phyloP scores from a whole-genome alignment of 2,329 filamentous ascomycete genomes.

The Clonostachys rosea region DNA sequence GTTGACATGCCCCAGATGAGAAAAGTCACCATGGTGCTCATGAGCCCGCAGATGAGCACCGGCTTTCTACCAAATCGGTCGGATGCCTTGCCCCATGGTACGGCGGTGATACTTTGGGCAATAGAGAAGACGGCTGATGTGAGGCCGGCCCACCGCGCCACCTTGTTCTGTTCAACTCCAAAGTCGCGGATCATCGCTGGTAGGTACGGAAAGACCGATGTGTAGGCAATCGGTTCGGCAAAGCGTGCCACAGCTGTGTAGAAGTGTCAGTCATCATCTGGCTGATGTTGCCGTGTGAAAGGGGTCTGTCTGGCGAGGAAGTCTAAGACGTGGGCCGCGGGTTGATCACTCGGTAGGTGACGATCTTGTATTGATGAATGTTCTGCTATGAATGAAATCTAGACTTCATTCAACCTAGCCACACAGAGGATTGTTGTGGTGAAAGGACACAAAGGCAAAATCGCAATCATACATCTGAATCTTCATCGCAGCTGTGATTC shows the following conservation, averaged over 20 bases:
- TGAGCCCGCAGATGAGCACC: constrained; percentile 67
- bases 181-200: constrained; percentile 84
- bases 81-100: constrained; percentile 72
- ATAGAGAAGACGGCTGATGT: constrained; percentile 70
- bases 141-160: constrained; percentile 78
- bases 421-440: background rate
- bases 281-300: constrained; percentile 2
- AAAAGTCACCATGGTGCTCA: constrained; percentile 77
- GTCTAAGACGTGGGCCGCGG: background rate
- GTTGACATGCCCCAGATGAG: constrained; percentile 81
- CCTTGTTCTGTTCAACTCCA: constrained; percentile 62
- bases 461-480: too few species aligned
- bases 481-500: too few species aligned
- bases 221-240: constrained; percentile 69
- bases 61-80: constrained; percentile 81
- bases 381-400: constrained; percentile 12
- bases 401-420: background rate
- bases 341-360: background rate
- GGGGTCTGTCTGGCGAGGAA: background rate
- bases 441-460: background rate
- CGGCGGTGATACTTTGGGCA: constrained; percentile 65
- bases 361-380: constrained; percentile 3
- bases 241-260: constrained; percentile 68
- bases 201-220: constrained; percentile 65
- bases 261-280: constrained; percentile 5